Conservation (phyloP, 495 filamentous ascomycete genomes). For the Aspergillus asperescens region DNA sequence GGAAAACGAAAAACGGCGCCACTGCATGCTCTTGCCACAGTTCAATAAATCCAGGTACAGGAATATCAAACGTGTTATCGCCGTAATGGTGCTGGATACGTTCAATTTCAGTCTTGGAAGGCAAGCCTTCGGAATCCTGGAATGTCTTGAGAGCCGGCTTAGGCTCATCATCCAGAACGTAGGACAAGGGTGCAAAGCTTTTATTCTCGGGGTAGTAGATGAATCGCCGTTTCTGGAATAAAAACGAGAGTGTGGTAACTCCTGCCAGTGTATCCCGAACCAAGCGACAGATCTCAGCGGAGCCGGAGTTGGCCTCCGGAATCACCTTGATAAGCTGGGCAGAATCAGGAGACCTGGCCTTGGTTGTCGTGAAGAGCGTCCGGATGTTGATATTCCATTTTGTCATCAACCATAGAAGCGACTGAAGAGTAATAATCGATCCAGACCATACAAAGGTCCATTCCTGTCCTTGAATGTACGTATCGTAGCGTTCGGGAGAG, state of each 20-base stretch:
- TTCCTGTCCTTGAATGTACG: constrained; percentile 80
- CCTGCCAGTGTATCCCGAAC: constrained; percentile 65
- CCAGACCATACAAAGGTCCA: constrained; percentile 97
- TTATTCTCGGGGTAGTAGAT: constrained; percentile 67
- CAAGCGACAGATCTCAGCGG: constrained; percentile 80
- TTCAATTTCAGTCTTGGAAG: constrained; percentile 63
- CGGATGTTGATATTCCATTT: constrained; percentile 92
- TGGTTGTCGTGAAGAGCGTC: constrained; percentile 72
- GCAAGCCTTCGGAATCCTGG: constrained; percentile 71
- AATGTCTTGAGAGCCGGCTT: constrained; percentile 70
- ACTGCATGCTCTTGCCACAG: constrained; percentile 98
- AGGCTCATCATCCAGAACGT: constrained; percentile 78
- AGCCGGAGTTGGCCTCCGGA: constrained; percentile 81
- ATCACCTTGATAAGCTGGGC: constrained; percentile 93
- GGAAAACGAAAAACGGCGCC: constrained; percentile 98
- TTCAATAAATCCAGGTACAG: constrained; percentile 90
- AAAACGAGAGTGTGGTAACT: constrained; percentile 75
- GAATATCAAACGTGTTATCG: constrained; percentile 95
- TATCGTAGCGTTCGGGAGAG: constrained; percentile 74
- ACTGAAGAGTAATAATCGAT: constrained; percentile 79
- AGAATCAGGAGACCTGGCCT: constrained; percentile 62
- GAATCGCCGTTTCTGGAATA: constrained; percentile 98
- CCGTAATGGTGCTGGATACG: constrained; percentile 88
- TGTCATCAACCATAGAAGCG: constrained; percentile 89
- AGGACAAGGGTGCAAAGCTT: constrained; percentile 73